Evolutionary conservation across 2,329 filamentous ascomycete species (phyloP), one percentile per base, ranked within the genome.

Genomic region (Botrytis hyacinthi): DNA sequence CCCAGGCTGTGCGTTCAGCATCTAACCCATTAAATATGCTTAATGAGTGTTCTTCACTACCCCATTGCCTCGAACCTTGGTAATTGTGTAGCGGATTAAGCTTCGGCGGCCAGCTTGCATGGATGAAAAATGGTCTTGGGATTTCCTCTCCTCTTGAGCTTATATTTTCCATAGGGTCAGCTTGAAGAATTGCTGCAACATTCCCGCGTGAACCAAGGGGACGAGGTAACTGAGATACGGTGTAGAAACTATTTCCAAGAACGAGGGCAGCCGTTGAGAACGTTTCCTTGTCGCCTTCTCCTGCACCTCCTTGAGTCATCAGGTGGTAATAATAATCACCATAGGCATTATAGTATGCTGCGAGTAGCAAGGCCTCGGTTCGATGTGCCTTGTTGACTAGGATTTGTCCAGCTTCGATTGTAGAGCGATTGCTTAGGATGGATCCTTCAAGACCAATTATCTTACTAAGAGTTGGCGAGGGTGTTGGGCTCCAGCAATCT

Each of bases 201-300:
- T 74, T 70, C 0, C n/a, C 40, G 0, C 48, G 61, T 3, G 29
- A 35, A 2, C 77, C 77, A 1, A 76, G 61, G 4, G 75, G 63
- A 29, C 42, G 48, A 26, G 77, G 73, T 29, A 32, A n/a, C 42
- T 72, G 61, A 3, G 65, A 35, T 0, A 78, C 73, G 8, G 74
- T 77, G 75, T 85, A 84, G 76, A 82, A 85, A 2, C 82, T 76
- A 9, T 82, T 79, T 7, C 79, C 77, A 2, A 85, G 77, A 18
- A 80, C 83, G 4, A 82, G 75, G 14, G 85, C 84, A 12, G 85
- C 85, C 8, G 83, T 80, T 26, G 85, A 77, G 75, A 87, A 86
- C 0, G 85, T 86, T 76, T 87, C 85, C 76, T 87, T 87, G 78
- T 87, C 85, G 26, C 85, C 85, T 78, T 86, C 82, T 18, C 85